Base-by-base conservation (phyloP, 768 basidiomycete species). In the Phlebiopsis flavidoalba region DNA sequence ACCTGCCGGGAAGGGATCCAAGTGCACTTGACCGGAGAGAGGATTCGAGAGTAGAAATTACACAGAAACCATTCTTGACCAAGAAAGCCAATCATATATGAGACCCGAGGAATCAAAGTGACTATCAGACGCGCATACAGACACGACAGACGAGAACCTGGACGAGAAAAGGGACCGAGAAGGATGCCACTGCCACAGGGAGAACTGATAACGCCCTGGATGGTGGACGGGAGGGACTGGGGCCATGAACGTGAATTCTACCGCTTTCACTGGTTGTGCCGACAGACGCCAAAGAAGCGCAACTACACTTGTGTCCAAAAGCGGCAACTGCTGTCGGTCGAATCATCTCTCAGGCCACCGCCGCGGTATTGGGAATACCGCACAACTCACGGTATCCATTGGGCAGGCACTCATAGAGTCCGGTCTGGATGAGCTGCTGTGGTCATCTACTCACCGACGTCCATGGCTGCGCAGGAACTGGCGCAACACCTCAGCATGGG, bases 1-100 rank as follows among this genome's bases (percentile, higher is more conserved):
- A 98, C 64, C 95, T 83, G 62, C 95, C 95, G 48, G 96, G 96
- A 48, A 98, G 77, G n/a, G 67, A 98, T 87, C 95, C 95, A 98
- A 50, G 94, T 95, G 60, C n/a, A 98, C n/a, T 75, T 43, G 93
- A 95, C 64, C 93, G 81, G 64, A 98, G 74, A 26, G 89, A 86
- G 17, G 90, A 93, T 74, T 98, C 96, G 66, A 98, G 75, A n/a
- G 87, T 84, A 19, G 89, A 87, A 54, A 98, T 91, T 21, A 91
- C 86, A 1, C 86, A 1, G 88, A 85, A 22, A 91, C n/a, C 86
- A 75, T 98, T 97, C 59, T 87, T 82, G 60, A 97, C 76, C 61
- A 97, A 80, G 68, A 94, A 91, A 26, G 81, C n/a, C n/a, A 74
- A 70, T 95, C 93, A 74, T 96, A 96, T n/a, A 71, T 78, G 85